Percentiles rank a stretch among this genome's conserved stretches.
Conservation (phyloP, 345 rosid species). For the Rhizophora apiculata region DNA sequence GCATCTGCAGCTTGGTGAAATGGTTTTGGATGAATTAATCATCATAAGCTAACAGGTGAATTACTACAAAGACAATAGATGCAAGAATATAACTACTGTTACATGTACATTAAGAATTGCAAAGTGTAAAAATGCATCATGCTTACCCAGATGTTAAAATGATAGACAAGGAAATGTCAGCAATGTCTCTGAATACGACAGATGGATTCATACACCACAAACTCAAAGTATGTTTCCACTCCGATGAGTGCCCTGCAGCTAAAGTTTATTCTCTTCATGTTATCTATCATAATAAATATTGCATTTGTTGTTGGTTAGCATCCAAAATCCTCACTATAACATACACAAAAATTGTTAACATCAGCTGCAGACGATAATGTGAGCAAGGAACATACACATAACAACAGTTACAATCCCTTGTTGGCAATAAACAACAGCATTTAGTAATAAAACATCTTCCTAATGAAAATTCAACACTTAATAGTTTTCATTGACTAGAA, state of each 20-base stretch:
- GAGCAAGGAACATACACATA: too few species aligned
- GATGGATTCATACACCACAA: slow-evolving; percentile 98
- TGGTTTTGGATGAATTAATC: background rate
- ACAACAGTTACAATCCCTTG: too few species aligned
- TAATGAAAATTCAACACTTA: too few species aligned
- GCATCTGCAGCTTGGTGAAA: background rate
- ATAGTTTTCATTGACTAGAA: too few species aligned
- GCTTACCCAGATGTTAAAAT: slow-evolving; percentile 96
- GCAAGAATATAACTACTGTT: background rate
- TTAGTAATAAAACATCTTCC: too few species aligned
- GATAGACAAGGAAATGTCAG: slow-evolving; percentile 79
- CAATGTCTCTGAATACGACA: slow-evolving; percentile 83
- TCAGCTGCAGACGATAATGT: too few species aligned
- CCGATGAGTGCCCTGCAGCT: slow-evolving; percentile 5
- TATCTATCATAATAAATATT: too few species aligned
- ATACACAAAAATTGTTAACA: too few species aligned
- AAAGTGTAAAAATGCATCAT: background rate
- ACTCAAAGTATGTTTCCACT: slow-evolving; percentile 64
- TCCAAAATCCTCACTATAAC: too few species aligned
- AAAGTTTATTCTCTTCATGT: background rate
- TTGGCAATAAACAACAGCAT: too few species aligned
- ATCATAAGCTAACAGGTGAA: background rate
- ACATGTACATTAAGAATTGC: background rate
- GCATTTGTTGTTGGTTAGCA: too few species aligned
- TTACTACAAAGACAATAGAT: background rate